Conservation (phyloP, 768 basidiomycete genomes). For the Podaxis rugospora region DNA sequence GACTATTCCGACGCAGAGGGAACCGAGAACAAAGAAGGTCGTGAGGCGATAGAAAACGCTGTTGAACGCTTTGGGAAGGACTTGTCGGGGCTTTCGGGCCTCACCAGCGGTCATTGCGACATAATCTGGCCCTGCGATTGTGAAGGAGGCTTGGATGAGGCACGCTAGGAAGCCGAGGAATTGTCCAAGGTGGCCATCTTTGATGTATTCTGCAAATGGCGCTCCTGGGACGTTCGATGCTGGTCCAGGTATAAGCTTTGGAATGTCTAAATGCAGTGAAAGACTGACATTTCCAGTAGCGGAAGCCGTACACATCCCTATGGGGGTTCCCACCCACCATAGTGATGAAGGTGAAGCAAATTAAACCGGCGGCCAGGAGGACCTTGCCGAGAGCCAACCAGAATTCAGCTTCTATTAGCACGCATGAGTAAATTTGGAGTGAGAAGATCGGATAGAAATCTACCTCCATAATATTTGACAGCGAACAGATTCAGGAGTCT, state of each 20-base stretch:
- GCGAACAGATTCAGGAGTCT: slow-evolving; percentile 45
- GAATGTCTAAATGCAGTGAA: not conserved
- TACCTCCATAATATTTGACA: slow-evolving; percentile 47
- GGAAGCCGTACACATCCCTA: slow-evolving; percentile 50
- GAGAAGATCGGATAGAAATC: not conserved
- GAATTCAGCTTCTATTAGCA: slow-evolving; percentile 44
- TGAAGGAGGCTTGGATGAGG: slow-evolving; percentile 57
- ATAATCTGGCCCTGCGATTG: slow-evolving; percentile 55
- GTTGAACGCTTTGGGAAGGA: slow-evolving; percentile 66
- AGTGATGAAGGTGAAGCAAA: slow-evolving; percentile 51
- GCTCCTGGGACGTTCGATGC: slow-evolving; percentile 42
- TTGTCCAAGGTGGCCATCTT: slow-evolving; percentile 47
- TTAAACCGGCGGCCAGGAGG: slow-evolving; percentile 41
- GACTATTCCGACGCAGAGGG: slow-evolving; percentile 71
- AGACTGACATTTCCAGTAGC: slow-evolving; percentile 44
- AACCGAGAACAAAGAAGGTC: slow-evolving; percentile 72
- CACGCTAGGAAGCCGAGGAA: slow-evolving; percentile 65
- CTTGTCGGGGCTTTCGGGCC: slow-evolving; percentile 62
- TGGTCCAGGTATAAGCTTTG: slow-evolving; percentile 13
- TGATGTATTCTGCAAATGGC: slow-evolving; percentile 54
- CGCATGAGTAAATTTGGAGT: not conserved
- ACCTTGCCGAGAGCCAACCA: slow-evolving; percentile 52
- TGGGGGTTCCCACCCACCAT: slow-evolving; percentile 60
- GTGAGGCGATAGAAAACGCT: slow-evolving; percentile 79
- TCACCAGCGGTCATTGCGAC: slow-evolving; percentile 67